Conservation (phyloP, 345 rosid species). For the Eucalyptus erythrocorys region DNA sequence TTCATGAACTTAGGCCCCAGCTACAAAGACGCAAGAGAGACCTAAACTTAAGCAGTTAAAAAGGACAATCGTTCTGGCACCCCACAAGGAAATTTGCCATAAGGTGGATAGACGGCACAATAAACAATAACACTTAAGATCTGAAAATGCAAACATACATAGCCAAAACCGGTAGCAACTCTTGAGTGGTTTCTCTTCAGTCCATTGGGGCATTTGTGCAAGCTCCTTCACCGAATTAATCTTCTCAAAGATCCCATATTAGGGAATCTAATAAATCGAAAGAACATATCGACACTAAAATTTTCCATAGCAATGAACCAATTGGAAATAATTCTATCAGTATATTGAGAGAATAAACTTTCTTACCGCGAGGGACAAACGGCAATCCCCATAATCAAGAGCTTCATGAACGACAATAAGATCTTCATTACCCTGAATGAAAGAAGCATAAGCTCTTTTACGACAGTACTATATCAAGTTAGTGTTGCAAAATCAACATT, state of each 20-base stretch:
- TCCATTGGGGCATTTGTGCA: slow-evolving; percentile 86
- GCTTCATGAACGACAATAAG: slow-evolving; percentile 83
- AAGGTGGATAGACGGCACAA: neutral
- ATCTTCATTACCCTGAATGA: slow-evolving; percentile 65
- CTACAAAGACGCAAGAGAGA: slow-evolving; percentile 18
- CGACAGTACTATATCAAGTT: neutral
- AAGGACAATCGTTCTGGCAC: neutral
- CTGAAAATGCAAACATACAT: slow-evolving; percentile 32
- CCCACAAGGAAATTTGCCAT: neutral
- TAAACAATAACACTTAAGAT: neutral
- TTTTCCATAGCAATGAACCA: neutral
- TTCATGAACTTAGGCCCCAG: slow-evolving; percentile 84
- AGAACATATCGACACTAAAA: neutral
- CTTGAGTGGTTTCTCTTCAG: slow-evolving; percentile 71
- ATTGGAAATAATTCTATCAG: neutral
- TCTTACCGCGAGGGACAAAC: slow-evolving; percentile 73
- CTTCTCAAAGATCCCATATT: slow-evolving; percentile 81
- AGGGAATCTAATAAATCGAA: slow-evolving; percentile 51
- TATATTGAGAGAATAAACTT: neutral
- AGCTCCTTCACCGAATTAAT: slow-evolving; percentile 73
- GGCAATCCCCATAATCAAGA: slow-evolving; percentile 92
- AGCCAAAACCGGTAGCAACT: slow-evolving; percentile 83
- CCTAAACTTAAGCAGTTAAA: neutral
- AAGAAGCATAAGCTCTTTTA: neutral
- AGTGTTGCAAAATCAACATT: neutral